Base-by-base conservation (phyloP, 768 basidiomycete species). In the Termitomyces sp. region DNA sequence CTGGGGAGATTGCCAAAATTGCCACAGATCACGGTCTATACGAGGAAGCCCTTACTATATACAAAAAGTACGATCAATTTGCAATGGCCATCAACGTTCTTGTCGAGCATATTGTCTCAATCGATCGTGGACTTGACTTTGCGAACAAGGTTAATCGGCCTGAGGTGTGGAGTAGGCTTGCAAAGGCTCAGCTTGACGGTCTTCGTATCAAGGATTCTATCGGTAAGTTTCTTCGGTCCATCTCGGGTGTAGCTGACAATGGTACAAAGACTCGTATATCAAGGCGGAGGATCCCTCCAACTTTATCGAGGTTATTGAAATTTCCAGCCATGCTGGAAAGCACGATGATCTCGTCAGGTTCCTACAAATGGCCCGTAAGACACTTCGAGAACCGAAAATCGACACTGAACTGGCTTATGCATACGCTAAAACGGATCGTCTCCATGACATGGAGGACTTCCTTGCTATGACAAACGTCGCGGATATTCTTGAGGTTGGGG, bases 391-490 rank as follows among this genome's bases (percentile, higher is more conserved):
- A 74, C 97, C 97, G 38, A 95, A 89, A 77, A 96, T 99, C 67
- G 97, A 99, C 72, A 98, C 97, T 9, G 96, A 98, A 76, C 79
- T 99, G 38, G 96, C 97, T 13, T 97, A 98, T 72, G 93, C 97
- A 5, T 99, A 98, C 72, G 97, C 97, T 22, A 98, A 97, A 81
- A 95, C 90, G 38, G 97, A 98, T 71, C 89, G 97, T 56, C 77
- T 99, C 15, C 96, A 98, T 71, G 97, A 99, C 71, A 98, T 98
- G 97, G 97, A 99, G 70, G 97, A 99, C 77, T 99, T 99, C 85
- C 79, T 99, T 66, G 84, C 84, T 24, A 96, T 98, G 92, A 99
- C 97, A 48, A 99, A 99, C 66, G 97, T 99, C 51, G 97, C 97
- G 6, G 97, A 99, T 70, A 81, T 98, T 55, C 82, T 99, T 22